These are phyloP conservation scores for Penicillium cosmopolitanum DNA, from an alignment of 495 filamentous ascomycete genomes.

Conservation along the genomic window DNA sequence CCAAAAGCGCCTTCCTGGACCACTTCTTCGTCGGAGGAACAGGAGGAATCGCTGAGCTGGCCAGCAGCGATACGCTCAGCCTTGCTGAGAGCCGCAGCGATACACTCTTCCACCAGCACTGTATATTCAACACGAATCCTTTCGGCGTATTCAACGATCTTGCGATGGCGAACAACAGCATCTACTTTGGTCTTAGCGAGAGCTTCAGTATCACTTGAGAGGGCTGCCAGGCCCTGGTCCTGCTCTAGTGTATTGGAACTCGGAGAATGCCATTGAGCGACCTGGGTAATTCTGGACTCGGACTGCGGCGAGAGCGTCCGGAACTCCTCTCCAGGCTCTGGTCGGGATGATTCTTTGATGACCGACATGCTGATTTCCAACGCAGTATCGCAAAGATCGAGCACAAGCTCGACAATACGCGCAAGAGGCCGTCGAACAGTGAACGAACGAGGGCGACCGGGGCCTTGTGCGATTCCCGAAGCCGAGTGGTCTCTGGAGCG, in stretches of 20 bases:
- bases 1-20: conserved; percentile 31
- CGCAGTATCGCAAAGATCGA: conserved; percentile 95
- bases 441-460: conserved; percentile 78
- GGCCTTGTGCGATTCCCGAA: conserved; percentile 70
- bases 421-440: conserved; percentile 86
- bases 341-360: conserved; percentile 73
- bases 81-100: conserved; percentile 87
- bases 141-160: conserved; percentile 94
- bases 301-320: conserved; percentile 94
- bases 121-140: conserved; percentile 92
- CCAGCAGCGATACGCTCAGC: conserved; percentile 86
- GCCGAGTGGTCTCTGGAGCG: conserved; percentile 82
- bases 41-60: conserved; percentile 77
- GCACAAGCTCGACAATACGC: conserved; percentile 89
- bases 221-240: conserved; percentile 84
- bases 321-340: conserved; percentile 68
- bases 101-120: conserved; percentile 89
- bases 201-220: conserved; percentile 86
- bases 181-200: conserved; percentile 87
- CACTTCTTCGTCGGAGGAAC: conserved; percentile 54
- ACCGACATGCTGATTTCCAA: conserved; percentile 92
- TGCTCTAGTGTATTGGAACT: conserved; percentile 90
- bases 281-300: conserved; percentile 88
- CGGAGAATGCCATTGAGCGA: conserved; percentile 93
- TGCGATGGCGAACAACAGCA: conserved; percentile 84